These are phyloP conservation scores for Skeletonema potamos DNA, from an alignment of 108 stramenopile species.

Conservation along the genomic window DNA sequence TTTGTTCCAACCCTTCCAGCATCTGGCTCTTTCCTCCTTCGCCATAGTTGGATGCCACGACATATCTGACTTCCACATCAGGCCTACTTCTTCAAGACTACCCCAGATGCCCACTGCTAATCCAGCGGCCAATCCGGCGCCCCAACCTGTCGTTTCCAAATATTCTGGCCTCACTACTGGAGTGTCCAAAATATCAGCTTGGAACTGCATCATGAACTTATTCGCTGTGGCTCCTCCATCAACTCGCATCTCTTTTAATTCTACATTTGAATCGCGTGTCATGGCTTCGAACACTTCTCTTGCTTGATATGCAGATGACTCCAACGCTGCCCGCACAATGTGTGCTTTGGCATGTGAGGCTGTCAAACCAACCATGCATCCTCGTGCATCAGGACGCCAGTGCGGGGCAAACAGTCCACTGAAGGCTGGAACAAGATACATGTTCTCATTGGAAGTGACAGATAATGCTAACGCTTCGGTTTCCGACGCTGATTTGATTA, in stretches of 20 bases:
- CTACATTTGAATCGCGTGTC: conserved; percentile 70
- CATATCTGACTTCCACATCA: conserved; percentile 74
- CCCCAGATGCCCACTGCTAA: conserved; percentile 94
- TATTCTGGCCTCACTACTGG: conserved; percentile 79
- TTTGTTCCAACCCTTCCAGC: conserved; percentile 88
- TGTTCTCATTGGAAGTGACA: conserved; percentile 78
- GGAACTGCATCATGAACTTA: conserved; percentile 94
- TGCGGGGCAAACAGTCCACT: conserved; percentile 95
- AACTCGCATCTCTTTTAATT: conserved; percentile 75
- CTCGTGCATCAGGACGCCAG: conserved; percentile 95
- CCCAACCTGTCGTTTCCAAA: conserved; percentile 94
- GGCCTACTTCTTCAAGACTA: conserved; percentile 74
- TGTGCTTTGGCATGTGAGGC: conserved; percentile 83
- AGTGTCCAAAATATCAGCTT: conserved; percentile 90
- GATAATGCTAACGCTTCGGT: conserved; percentile 78
- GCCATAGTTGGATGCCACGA: conserved; percentile 76
- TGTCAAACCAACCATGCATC: conserved; percentile 93
- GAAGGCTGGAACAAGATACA: conserved; percentile 98
- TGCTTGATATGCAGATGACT: conserved; percentile 93
- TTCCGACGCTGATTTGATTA: conserved; percentile 84
- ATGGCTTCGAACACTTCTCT: conserved; percentile 93
- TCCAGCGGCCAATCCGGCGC: conserved; percentile 96
- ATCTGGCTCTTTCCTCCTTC: conserved; percentile 49
- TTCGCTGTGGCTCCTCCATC: conserved; percentile 96
- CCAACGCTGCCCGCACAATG: conserved; percentile 92